phyloP scores from a whole-genome alignment of 2,329 filamentous ascomycete genomes.

The Akanthomyces muscarius region DNA sequence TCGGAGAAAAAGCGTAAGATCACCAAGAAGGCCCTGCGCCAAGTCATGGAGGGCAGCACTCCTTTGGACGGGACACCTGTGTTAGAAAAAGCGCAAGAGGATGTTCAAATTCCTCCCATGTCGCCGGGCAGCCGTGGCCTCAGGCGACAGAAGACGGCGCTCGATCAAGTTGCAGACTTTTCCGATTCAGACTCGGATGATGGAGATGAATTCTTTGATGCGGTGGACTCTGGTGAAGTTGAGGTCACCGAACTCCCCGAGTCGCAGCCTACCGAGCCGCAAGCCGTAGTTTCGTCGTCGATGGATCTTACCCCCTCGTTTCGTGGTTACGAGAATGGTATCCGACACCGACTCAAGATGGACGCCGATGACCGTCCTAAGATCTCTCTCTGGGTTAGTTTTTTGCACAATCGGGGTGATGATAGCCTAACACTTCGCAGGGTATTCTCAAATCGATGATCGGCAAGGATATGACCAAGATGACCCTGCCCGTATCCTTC shows the following conservation, averaged over 20 bases:
- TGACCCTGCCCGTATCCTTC: slow-evolving; percentile 97
- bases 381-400: slow-evolving; percentile 87
- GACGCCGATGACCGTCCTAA: slow-evolving; percentile 90
- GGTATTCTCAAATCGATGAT: slow-evolving; percentile 99
- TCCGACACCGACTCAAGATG: slow-evolving; percentile 75
- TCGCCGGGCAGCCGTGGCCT: slow-evolving; percentile 27
- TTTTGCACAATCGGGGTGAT: neutral
- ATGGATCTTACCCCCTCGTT: slow-evolving; percentile 73
- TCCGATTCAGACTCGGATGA: slow-evolving; percentile 79
- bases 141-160: slow-evolving; percentile 57
- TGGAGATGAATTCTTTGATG: slow-evolving; percentile 95
- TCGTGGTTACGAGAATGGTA: slow-evolving; percentile 85
- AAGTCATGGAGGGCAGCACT: slow-evolving; percentile 64
- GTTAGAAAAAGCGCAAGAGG: slow-evolving; percentile 30
- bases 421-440: slow-evolving; percentile 43
- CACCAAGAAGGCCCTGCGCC: slow-evolving; percentile 83
- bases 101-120: slow-evolving; percentile 25
- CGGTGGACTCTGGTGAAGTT: slow-evolving; percentile 88
- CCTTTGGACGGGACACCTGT: slow-evolving; percentile 31
- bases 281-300: slow-evolving; percentile 37
- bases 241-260: slow-evolving; percentile 65
- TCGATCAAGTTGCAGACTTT: slow-evolving; percentile 68
- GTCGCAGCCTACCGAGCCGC: slow-evolving; percentile 4
- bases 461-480: slow-evolving; percentile 99
- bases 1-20: slow-evolving; percentile 85